These are phyloP conservation scores for Porodaedalea pini DNA, from an alignment of 1,284 basidiomycete genomes.

Conservation along the genomic window DNA sequence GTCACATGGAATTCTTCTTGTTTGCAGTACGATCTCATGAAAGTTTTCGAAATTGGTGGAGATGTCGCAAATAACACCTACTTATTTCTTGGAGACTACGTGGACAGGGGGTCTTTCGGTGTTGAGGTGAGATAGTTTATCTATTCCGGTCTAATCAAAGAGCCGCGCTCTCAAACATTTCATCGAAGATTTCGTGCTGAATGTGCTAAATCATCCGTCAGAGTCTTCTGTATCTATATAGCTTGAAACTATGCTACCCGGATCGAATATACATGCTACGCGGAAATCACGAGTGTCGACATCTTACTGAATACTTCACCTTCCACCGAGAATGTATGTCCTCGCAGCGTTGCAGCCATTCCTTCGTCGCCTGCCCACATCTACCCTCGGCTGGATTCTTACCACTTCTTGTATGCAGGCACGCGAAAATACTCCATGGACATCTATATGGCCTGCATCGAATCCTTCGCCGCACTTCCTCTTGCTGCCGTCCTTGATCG, in stretches of 20 bases:
- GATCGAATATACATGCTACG: conserved; percentile 86
- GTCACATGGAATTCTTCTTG: conserved; percentile 16
- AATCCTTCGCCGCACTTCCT: conserved; percentile 90
- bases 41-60: conserved; percentile 95
- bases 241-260: conserved; percentile 93
- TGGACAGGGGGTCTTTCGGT: conserved; percentile 94
- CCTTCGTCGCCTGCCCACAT: neutral
- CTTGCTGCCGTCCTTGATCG: conserved; percentile 92
- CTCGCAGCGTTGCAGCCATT: conserved; percentile 24
- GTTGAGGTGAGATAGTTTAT: conserved; percentile 67
- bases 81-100: conserved; percentile 97
- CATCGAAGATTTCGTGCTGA: conserved; percentile 17
- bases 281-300: conserved; percentile 97
- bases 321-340: conserved; percentile 89
- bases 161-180: neutral
- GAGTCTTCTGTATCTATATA: conserved; percentile 87
- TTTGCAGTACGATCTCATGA: conserved; percentile 92
- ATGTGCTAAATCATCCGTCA: conserved; percentile 31
- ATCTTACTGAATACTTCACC: conserved; percentile 95
- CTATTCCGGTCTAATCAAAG: conserved; percentile 12
- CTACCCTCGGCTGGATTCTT: neutral
- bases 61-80: conserved; percentile 86
- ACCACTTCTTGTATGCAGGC: conserved; percentile 43
- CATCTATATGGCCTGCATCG: conserved; percentile 89
- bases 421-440: conserved; percentile 88